These are phyloP conservation scores for Ogataea pilisensis DNA, from an alignment of 805 yeast species.

Conservation along the genomic window DNA sequence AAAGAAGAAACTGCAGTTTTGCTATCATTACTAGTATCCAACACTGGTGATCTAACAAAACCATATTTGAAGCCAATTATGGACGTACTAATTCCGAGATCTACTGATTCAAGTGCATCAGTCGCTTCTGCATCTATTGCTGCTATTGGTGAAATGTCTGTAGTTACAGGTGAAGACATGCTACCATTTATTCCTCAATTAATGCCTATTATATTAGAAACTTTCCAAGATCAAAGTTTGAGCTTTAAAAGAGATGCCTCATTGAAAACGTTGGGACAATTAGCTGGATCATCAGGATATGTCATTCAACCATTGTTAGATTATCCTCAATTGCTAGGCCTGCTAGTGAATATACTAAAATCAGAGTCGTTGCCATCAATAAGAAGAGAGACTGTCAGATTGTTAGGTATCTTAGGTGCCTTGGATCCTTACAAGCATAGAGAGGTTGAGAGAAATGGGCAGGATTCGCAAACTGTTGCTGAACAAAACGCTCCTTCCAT, in stretches of 20 bases:
- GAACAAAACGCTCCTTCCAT: slow-evolving; percentile 88
- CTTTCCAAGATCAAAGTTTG: slow-evolving; percentile 91
- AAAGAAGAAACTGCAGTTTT: slow-evolving; percentile 85
- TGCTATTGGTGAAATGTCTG: slow-evolving; percentile 85
- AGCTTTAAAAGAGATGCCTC: slow-evolving; percentile 87
- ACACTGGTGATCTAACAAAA: slow-evolving; percentile 76
- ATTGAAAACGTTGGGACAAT: slow-evolving; percentile 77
- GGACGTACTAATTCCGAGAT: slow-evolving; percentile 74
- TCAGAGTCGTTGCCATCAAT: slow-evolving; percentile 72
- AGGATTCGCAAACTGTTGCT: slow-evolving; percentile 36
- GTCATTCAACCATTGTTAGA: slow-evolving; percentile 91
- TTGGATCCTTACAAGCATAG: slow-evolving; percentile 94
- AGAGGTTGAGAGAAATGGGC: slow-evolving; percentile 66
- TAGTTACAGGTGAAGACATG: slow-evolving; percentile 85
- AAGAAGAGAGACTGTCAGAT: slow-evolving; percentile 81
- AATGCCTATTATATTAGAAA: slow-evolving; percentile 84
- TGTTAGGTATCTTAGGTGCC: slow-evolving; percentile 93
- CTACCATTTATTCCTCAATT: slow-evolving; percentile 64
- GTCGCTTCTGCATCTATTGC: slow-evolving; percentile 83
- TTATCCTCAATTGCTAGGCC: slow-evolving; percentile 83
- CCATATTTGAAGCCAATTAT: slow-evolving; percentile 93
- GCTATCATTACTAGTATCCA: slow-evolving; percentile 66
- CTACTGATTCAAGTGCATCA: slow-evolving; percentile 65
- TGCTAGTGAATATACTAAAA: slow-evolving; percentile 75
- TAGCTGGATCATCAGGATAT: slow-evolving; percentile 88